These are phyloP conservation scores for Coix lacrymajobi DNA, from an alignment of 176 grass and related monocot genomes.

Conservation along the genomic window DNA sequence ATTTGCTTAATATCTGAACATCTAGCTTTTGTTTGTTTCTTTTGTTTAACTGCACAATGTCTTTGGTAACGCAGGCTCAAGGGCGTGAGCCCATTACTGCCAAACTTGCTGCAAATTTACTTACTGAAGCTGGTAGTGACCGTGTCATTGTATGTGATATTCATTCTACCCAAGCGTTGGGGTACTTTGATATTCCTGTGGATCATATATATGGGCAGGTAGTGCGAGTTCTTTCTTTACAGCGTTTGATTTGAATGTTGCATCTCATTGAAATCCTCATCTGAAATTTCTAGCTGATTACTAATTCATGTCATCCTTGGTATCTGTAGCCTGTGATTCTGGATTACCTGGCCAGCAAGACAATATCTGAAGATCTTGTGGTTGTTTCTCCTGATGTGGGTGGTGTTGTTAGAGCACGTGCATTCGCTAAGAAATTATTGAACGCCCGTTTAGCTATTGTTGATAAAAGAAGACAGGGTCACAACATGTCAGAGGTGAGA, in stretches of 20 bases:
- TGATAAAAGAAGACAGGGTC: slow-evolving; percentile 97
- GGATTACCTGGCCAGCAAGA: slow-evolving; percentile 92
- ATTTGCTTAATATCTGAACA: neutral
- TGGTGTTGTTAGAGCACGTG: slow-evolving; percentile 81
- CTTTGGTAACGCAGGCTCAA: slow-evolving; percentile 61
- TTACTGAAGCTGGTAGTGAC: slow-evolving; percentile 88
- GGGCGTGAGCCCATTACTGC: slow-evolving; percentile 90
- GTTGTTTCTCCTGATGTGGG: slow-evolving; percentile 98
- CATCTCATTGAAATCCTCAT: neutral
- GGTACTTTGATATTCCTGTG: slow-evolving; percentile 97
- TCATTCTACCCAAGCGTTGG: slow-evolving; percentile 94
- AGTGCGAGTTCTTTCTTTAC: neutral
- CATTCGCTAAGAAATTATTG: slow-evolving; percentile 88
- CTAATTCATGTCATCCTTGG: neutral
- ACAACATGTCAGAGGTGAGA: slow-evolving; percentile 81
- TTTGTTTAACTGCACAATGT: neutral
- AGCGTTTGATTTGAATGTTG: neutral
- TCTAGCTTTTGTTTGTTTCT: neutral
- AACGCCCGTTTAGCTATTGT: slow-evolving; percentile 91
- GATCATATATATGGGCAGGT: slow-evolving; percentile 97
- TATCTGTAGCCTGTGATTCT: slow-evolving; percentile 89
- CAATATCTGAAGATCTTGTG: slow-evolving; percentile 81
- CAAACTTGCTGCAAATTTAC: slow-evolving; percentile 92
- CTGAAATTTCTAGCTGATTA: neutral
- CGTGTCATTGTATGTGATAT: slow-evolving; percentile 94